Conservation (phyloP, 768 basidiomycete genomes). For the Pleurotus sapidus region DNA sequence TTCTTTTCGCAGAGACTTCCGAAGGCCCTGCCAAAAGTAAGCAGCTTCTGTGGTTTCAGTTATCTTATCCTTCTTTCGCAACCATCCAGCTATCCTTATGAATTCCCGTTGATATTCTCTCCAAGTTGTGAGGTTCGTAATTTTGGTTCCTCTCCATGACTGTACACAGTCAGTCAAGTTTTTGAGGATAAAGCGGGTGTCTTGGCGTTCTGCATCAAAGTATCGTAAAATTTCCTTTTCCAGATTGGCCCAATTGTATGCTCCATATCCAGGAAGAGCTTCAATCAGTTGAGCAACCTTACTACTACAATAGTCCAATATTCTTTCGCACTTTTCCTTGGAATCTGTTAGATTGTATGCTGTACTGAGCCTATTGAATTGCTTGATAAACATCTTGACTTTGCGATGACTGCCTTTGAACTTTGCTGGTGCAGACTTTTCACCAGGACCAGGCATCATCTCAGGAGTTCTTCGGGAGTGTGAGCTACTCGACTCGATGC, state of each 20-base stretch:
- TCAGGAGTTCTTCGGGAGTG: neutral
- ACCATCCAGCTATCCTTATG: slow-evolving; percentile 10
- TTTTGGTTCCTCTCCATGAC: neutral
- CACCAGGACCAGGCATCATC: slow-evolving; percentile 3
- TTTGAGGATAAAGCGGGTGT: neutral
- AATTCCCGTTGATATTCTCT: slow-evolving; percentile 9
- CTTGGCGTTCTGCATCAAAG: neutral
- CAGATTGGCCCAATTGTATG: neutral
- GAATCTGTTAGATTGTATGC: neutral
- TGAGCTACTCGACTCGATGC: too few relatives aligned
- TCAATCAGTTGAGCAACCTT: neutral
- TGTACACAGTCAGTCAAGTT: neutral
- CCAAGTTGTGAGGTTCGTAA: slow-evolving; percentile 6
- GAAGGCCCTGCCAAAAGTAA: slow-evolving; percentile 13
- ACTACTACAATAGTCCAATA: neutral
- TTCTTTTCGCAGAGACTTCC: neutral
- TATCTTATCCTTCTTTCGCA: slow-evolving; percentile 9
- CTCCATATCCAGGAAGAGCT: neutral
- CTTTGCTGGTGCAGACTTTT: neutral
- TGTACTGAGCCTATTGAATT: neutral
- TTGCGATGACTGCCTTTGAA: neutral
- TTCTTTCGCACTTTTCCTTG: neutral
- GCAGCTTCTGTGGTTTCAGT: slow-evolving; percentile 1
- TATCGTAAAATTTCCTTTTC: neutral
- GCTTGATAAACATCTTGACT: neutral